Base-by-base conservation (phyloP, 805 yeast species). In the Kazachstania africana region DNA sequence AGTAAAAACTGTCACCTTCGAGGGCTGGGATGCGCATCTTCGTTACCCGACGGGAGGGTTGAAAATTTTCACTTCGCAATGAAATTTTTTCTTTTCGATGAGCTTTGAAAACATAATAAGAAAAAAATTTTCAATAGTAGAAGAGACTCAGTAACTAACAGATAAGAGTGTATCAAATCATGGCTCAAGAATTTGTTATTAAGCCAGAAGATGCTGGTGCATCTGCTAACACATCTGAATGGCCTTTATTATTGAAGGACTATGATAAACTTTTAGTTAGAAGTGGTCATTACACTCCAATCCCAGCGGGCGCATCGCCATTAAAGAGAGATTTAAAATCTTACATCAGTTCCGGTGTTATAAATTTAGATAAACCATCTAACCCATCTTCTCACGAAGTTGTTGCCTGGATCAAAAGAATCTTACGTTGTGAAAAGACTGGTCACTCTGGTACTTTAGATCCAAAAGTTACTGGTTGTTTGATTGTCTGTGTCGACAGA, bases 401-500 rank as follows among this genome's bases (percentile, higher is more conserved):
- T 55, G 98, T 91, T 50, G 98, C 98, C 16, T 91, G 98, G 98
- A 75, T 91, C 53, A 91, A 91, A 67, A 72, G 97, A 60, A 91
- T 91, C 47, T 69, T 91, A 52, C 77, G 97, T 60, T 80, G 78
- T 38, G 97, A 91, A 62, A 91, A 91, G 62, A 91, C 98, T 37
- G 98, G 98, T 65, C 98, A 91, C 63, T 83, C 95, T 33, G 98
- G 98, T 66, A 91, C 98, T 43, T 72, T 91, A 60, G 98, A 91
- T 68, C 98, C 98, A 44, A 83, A 83, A 62, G 98, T 91, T 53
- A 91, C 98, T 30, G 98, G 98, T 45, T 91, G 98, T 70, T 70
- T 91, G 59, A 91, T 91, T 59, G 98, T 91, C 39, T 91, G 98
- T 73, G 72, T 91, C 45, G 98, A 91, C 63, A 77, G 95, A 59